phyloP scores from a whole-genome alignment of 1,139 yeast species.

The Lodderomyces metapsilosis region DNA sequence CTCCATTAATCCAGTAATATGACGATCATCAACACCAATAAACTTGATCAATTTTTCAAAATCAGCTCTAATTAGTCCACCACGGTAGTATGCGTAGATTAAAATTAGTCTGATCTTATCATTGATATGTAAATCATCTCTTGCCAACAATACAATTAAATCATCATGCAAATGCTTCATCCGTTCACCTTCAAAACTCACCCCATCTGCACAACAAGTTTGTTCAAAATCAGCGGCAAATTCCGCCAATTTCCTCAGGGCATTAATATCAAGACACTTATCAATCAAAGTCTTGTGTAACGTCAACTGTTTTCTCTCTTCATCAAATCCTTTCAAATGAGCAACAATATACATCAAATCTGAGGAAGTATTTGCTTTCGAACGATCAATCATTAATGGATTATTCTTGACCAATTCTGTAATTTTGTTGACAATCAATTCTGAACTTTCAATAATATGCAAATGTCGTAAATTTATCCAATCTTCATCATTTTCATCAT shows the following conservation, averaged over 20 bases:
- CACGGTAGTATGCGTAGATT: slow-evolving; percentile 76
- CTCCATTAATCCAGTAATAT: slow-evolving; percentile 45
- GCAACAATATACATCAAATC: slow-evolving; percentile 68
- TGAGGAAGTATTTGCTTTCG: slow-evolving; percentile 57
- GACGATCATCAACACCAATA: slow-evolving; percentile 60
- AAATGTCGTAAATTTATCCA: slow-evolving; percentile 74
- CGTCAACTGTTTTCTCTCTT: slow-evolving; percentile 59
- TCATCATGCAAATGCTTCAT: slow-evolving; percentile 66
- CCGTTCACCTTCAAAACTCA: slow-evolving; percentile 66
- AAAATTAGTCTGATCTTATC: slow-evolving; percentile 80
- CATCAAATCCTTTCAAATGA: slow-evolving; percentile 65
- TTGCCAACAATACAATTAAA: slow-evolving; percentile 56
- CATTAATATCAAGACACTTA: slow-evolving; percentile 53
- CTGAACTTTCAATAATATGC: slow-evolving; percentile 78
- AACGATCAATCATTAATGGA: slow-evolving; percentile 65
- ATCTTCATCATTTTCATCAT: slow-evolving; percentile 67
- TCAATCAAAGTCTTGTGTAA: slow-evolving; percentile 62
- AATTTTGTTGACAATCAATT: slow-evolving; percentile 57
- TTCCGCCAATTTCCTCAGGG: slow-evolving; percentile 55
- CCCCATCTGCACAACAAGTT: slow-evolving; percentile 71
- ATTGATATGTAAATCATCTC: slow-evolving; percentile 48
- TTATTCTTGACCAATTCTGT: slow-evolving; percentile 70
- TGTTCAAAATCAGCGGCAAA: slow-evolving; percentile 71
- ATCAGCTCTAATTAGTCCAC: slow-evolving; percentile 79
- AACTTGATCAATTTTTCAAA: slow-evolving; percentile 68